These are phyloP conservation scores for Domatiomyces globalis DNA, from an alignment of 2,329 filamentous ascomycete genomes.

Conservation along the genomic window DNA sequence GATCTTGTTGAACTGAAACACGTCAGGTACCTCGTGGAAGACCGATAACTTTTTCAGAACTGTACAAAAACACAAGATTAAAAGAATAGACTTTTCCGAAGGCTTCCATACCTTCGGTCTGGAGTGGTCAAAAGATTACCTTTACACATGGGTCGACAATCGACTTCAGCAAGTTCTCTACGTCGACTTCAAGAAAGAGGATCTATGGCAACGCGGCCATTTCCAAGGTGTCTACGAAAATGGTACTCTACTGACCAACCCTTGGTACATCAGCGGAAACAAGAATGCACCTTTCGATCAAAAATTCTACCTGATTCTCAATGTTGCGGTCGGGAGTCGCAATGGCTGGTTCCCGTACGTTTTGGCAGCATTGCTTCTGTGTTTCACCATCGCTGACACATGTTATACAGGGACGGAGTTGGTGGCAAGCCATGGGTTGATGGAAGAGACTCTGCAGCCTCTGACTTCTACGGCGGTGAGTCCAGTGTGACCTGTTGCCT, in stretches of 20 bases:
- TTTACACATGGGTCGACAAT: conserved; percentile 40
- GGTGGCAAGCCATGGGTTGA: conserved; percentile 20
- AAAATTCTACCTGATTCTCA: conserved; percentile 38
- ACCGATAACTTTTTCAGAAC: conserved; percentile 22
- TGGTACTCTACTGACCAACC: conserved; percentile 29
- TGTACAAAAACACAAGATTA: conserved; percentile 18
- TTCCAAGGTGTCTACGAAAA: conserved; percentile 32
- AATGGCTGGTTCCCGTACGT: conserved; percentile 34
- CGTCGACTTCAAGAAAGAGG: conserved; percentile 22
- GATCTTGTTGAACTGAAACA: conserved; percentile 4
- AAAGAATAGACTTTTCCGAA: conserved; percentile 19
- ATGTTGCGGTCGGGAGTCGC: conserved; percentile 37
- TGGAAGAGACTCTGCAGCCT: conserved; percentile 12
- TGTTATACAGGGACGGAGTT: conserved; percentile 24
- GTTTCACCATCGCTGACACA: conserved; percentile 23
- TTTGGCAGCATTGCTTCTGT: conserved; percentile 16
- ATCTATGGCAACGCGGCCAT: conserved; percentile 26
- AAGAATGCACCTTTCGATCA: conserved; percentile 40
- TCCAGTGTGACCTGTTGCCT: not conserved
- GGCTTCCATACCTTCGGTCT: conserved; percentile 40
- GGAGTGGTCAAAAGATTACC: conserved; percentile 39
- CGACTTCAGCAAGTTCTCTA: conserved; percentile 15
- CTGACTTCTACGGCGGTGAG: conserved; percentile 25
- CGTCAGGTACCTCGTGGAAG: conserved; percentile 11
- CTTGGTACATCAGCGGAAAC: conserved; percentile 30